Base-by-base conservation (phyloP, 1,284 basidiomycete genomes). In the Cryptococcus wingfieldii region DNA sequence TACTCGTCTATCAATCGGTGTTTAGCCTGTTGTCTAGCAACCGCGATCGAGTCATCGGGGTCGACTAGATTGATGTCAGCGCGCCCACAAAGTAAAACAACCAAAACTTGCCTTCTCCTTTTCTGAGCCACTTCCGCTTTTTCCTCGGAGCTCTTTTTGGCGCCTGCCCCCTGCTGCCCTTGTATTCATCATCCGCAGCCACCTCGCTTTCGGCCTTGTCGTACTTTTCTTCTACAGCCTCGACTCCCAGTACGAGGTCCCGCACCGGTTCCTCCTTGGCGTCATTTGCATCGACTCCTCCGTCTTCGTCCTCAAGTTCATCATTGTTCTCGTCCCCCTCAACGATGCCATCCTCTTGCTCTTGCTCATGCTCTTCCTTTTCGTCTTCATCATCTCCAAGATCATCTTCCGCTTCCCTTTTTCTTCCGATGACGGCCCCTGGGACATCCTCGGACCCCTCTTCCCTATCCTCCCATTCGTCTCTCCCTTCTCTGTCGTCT, bases 11-110 rank as follows among this genome's bases (percentile, higher is more conserved):
- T 71, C 61, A 62, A 41, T 12, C 39, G 56, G 31, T 69, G 68
- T 23, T 61, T 57, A 44, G 66, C 66, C 45, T 55, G 60, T 47
- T 72, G 72, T 28, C 60, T 59, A 12, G 72, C 72, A 7, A 75
- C 71, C 2, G 72, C 72, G 14, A 69, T 57, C 10, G 56, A 62
- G 53, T 75, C 72, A 47, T 75, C 71, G 1, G 71, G 71, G 58
- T 75, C 72, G n/a, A 75, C 72, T 70, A 39, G 12, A 18, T 16
- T 13, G n/a, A 47, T 23, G 38, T 13, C 38, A 28, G 25, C 25
- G 1, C 18, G 5, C 28, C 5, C 28, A 5, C 46, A 19, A 28
- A 31, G 14, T 10, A 18, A 31, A 38, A 43, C 4, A 31, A 14
- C 4, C 19, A 8, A 50, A 39, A 63, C 63, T 60, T 55, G 69